A percentile compares a stretch with the other conserved stretches of the same genome.
Conservation (phyloP, 2,329 filamentous ascomycete species). For the Xylariaceae sp. region DNA sequence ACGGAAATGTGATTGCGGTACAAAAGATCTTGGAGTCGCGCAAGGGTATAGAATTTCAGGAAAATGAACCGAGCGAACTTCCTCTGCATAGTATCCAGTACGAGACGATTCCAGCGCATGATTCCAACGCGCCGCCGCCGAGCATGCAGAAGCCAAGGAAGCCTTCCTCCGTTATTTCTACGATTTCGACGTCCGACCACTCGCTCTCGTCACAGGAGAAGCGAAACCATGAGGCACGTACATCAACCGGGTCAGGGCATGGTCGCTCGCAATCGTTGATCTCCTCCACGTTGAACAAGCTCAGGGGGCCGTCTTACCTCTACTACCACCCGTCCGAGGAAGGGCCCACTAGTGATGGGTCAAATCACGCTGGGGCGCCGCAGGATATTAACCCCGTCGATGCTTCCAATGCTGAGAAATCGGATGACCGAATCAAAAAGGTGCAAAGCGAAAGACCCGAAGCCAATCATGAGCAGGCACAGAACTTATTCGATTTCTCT, state of each 20-base stretch:
- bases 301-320: slow-evolving; percentile 31
- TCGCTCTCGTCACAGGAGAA: slow-evolving; percentile 29
- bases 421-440: slow-evolving; percentile 6
- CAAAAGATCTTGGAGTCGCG: slow-evolving; percentile 24
- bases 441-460: slow-evolving; percentile 3
- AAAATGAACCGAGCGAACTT: slow-evolving; percentile 10
- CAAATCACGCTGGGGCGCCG: slow-evolving; percentile 17
- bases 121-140: slow-evolving; percentile 8
- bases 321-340: slow-evolving; percentile 23
- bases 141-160: slow-evolving; percentile 22
- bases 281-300: slow-evolving; percentile 26
- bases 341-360: slow-evolving; percentile 7
- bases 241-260: slow-evolving; percentile 23
- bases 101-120: slow-evolving; percentile 18
- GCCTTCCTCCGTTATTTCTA: slow-evolving; percentile 25
- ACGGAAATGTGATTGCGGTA: slow-evolving; percentile 24
- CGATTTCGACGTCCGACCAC: slow-evolving; percentile 25
- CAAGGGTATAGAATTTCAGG: slow-evolving; percentile 16
- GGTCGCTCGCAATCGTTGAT: slow-evolving; percentile 30
- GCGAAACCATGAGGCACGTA: slow-evolving; percentile 16
- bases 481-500: slow-evolving; percentile 19
- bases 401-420: neutral
- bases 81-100: slow-evolving; percentile 12
- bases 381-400: slow-evolving; percentile 11
- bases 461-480: slow-evolving; percentile 8